Percentiles rank a stretch among this genome's conserved stretches.
These are phyloP conservation scores for Phyllosticta citribraziliensis DNA, from an alignment of 2,329 filamentous ascomycete species.

Conservation along the genomic window DNA sequence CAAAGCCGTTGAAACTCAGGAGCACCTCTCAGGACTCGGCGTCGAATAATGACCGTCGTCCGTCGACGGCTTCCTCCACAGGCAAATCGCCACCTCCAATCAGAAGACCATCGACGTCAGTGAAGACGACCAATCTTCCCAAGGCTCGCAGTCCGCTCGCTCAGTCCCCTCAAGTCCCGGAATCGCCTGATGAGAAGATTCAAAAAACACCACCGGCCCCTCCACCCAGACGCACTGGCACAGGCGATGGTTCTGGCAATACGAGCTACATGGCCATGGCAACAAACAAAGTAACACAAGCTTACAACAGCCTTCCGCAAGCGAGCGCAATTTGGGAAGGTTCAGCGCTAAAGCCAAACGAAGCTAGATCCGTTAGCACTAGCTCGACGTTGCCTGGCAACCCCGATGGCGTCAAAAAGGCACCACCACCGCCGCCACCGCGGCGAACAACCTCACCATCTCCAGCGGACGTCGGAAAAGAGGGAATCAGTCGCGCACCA, in stretches of 20 bases:
- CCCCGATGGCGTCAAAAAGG: conserved; percentile 7
- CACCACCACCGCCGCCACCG: conserved; percentile 11
- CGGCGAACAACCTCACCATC: neutral
- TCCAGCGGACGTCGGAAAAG: neutral
- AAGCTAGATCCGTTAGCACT: conserved; percentile 2
- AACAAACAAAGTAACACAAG: conserved; percentile 29
- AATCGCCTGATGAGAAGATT: conserved; percentile 16
- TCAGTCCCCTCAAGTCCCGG: conserved; percentile 15
- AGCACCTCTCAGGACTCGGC: conserved; percentile 24
- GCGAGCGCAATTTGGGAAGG: conserved; percentile 17
- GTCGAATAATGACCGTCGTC: conserved; percentile 11
- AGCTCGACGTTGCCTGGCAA: conserved; percentile 10
- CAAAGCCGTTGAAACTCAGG: conserved; percentile 28
- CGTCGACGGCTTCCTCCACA: conserved; percentile 9
- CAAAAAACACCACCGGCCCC: conserved; percentile 26
- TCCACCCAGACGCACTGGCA: conserved; percentile 17
- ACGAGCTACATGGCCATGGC: conserved; percentile 27
- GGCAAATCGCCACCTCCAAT: conserved; percentile 19
- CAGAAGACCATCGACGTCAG: conserved; percentile 17
- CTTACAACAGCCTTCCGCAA: conserved; percentile 31
- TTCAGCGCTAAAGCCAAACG: conserved; percentile 2
- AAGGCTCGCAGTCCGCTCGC: conserved; percentile 17
- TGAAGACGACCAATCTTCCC: conserved; percentile 1
- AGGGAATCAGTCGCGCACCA: neutral
- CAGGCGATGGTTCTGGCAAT: conserved; percentile 14